phyloP scores from a whole-genome alignment of 169 alveolate genomes.

The Plasmodium sp. region DNA sequence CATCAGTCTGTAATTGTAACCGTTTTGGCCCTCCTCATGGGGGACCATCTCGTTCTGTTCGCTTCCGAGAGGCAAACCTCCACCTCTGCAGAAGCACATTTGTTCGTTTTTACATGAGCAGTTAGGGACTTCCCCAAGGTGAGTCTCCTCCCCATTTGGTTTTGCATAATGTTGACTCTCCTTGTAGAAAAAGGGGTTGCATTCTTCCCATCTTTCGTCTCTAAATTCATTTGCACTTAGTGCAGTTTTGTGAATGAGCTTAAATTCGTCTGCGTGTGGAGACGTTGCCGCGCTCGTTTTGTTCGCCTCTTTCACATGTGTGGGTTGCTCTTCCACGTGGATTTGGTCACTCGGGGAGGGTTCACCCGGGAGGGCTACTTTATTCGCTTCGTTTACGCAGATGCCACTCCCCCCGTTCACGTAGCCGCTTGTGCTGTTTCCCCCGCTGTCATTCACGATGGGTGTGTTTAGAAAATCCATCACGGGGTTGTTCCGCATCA shows the following conservation, averaged over 20 bases:
- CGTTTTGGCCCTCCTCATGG: neutral
- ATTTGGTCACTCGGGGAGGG: neutral
- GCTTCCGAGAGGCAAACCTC: neutral
- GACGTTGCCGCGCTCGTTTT: neutral
- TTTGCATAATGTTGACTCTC: neutral
- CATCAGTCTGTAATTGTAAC: neutral
- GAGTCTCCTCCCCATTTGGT: neutral
- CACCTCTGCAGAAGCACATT: neutral
- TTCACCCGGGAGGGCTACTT: neutral
- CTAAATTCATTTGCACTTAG: neutral
- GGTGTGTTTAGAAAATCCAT: conserved; percentile 40
- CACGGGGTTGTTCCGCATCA: neutral
- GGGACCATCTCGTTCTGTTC: neutral
- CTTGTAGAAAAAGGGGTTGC: neutral
- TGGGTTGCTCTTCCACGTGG: neutral
- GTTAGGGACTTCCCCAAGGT: neutral
- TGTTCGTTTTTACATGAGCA: neutral
- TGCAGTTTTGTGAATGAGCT: neutral
- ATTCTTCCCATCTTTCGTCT: neutral
- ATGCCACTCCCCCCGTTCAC: neutral
- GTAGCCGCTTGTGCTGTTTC: neutral
- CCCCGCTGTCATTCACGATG: neutral
- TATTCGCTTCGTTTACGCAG: neutral
- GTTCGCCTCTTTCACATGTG: neutral
- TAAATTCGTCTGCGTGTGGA: neutral